Percentiles rank a stretch among this genome's conserved stretches.
Evolutionary conservation across 768 basidiomycete genomes (phyloP).

Genomic region (Hysterangium stoloniferum): DNA sequence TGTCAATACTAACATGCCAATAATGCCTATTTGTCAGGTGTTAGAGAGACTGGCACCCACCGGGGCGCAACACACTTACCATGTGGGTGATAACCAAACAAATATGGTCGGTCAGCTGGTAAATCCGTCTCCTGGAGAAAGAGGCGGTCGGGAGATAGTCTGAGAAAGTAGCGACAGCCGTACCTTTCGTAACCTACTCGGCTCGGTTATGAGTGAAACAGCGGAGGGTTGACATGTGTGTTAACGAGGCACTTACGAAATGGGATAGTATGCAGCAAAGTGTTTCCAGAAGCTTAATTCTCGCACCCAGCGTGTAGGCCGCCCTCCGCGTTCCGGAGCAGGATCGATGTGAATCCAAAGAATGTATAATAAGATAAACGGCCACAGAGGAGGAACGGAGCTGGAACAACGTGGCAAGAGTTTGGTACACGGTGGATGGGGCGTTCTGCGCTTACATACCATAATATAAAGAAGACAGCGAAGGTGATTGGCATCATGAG

Average conservation of each 20-base stretch:
- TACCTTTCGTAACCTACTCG: too few relatives aligned
- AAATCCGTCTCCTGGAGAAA: slow-evolving; percentile 72
- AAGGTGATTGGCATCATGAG: slow-evolving; percentile 64
- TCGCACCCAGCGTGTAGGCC: slow-evolving; percentile 70
- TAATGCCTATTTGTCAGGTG: slow-evolving; percentile 59
- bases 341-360: slow-evolving; percentile 74
- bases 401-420: slow-evolving; percentile 31
- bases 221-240: too few relatives aligned
- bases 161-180: too few relatives aligned
- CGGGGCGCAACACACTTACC: slow-evolving; percentile 39
- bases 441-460: slow-evolving; percentile 42
- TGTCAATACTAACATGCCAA: slow-evolving; percentile 72
- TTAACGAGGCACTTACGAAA: slow-evolving; percentile 58
- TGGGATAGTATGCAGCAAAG: slow-evolving; percentile 89
- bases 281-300: slow-evolving; percentile 70
- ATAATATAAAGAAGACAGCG: slow-evolving; percentile 67
- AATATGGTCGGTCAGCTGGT: slow-evolving; percentile 85
- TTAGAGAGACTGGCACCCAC: background rate
- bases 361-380: slow-evolving; percentile 66
- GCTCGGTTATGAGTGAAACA: too few relatives aligned
- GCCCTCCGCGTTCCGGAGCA: slow-evolving; percentile 64
- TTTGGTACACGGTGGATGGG: background rate
- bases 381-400: slow-evolving; percentile 87
- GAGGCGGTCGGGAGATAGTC: too few relatives aligned
- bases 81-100: slow-evolving; percentile 98